Evolutionary conservation across 1,284 basidiomycete species (phyloP), one percentile per base, ranked within the genome.

Genomic region (Vanrija humicola): DNA sequence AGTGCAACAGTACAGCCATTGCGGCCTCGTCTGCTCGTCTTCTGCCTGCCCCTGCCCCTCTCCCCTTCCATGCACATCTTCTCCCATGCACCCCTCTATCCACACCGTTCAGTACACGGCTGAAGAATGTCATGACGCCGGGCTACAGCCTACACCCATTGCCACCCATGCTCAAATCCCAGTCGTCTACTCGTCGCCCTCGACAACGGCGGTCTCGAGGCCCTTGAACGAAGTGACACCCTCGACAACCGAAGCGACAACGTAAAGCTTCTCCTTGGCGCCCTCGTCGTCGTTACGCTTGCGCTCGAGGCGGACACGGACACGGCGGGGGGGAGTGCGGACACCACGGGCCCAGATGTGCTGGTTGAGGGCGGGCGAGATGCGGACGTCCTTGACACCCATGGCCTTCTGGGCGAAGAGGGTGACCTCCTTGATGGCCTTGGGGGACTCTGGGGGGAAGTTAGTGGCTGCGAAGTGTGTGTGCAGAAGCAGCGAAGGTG

Each of bases 231-330:
- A 73, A 59, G 87, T 82, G 46, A 82, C 77, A 52, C 90, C 88
- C 48, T 84, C 81, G 62, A 96, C 86, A 73, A 88, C 83, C 60
- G 84, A 84, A 62, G 89, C 93, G 75, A 92, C 89, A 50, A 91
- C 94, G 84, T 83, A 96, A 56, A 97, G 86, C 82, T 95, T 96
- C 83, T 97, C 93, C 82, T 94, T 95, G 61, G 92, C 91, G 69
- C 87, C 88, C 82, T 96, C 92, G 70, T 94, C 91, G 78, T 96
- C 92, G 77, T 93, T 93, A 72, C 90, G 86, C 91, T 80, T 81
- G 89, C 93, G 86, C 82, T 94, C 91, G 66, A 96, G 86, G 77
- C 90, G 87, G 58, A 97, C 86, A 61, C 93, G 84, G 78, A 96
- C 81, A 64, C 93, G 83, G 75, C 90, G 87, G 46, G 93, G 93